These are phyloP conservation scores for Ophiosphaerella herpotricha DNA, from an alignment of 2,329 filamentous ascomycete genomes.

Conservation along the genomic window DNA sequence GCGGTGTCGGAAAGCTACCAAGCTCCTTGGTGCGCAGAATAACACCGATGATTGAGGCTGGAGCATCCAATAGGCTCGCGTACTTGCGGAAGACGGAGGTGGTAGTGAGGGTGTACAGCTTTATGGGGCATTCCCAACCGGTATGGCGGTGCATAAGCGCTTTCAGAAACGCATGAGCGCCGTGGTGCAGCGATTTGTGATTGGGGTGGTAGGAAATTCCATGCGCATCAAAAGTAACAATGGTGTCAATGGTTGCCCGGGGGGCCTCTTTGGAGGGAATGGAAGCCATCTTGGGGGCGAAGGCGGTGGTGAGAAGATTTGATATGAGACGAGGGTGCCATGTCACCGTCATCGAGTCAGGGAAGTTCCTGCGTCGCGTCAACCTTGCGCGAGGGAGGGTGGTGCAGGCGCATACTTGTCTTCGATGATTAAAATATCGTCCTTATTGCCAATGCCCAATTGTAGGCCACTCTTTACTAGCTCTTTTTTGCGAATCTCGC, in stretches of 20 bases:
- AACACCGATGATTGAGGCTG: conserved; percentile 68
- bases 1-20: conserved; percentile 57
- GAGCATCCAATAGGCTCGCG: conserved; percentile 72
- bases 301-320: conserved; percentile 70
- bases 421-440: conserved; percentile 86
- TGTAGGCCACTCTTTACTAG: conserved; percentile 77
- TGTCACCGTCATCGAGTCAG: conserved; percentile 80
- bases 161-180: conserved; percentile 73
- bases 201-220: conserved; percentile 92
- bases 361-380: conserved; percentile 65
- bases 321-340: conserved; percentile 78
- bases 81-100: conserved; percentile 82
- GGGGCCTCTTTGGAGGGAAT: conserved; percentile 51
- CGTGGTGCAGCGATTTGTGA: conserved; percentile 86
- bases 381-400: conserved; percentile 8
- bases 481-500: conserved; percentile 80
- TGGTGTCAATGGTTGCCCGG: conserved; percentile 69
- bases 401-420: conserved; percentile 60
- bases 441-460: conserved; percentile 73
- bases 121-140: conserved; percentile 73
- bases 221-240: conserved; percentile 85
- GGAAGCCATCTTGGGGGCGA: conserved; percentile 67
- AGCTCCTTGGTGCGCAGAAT: conserved; percentile 56
- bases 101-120: conserved; percentile 81
- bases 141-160: conserved; percentile 66